Conservation (phyloP, 345 rosid genomes). For the Salix koriyanagi region DNA sequence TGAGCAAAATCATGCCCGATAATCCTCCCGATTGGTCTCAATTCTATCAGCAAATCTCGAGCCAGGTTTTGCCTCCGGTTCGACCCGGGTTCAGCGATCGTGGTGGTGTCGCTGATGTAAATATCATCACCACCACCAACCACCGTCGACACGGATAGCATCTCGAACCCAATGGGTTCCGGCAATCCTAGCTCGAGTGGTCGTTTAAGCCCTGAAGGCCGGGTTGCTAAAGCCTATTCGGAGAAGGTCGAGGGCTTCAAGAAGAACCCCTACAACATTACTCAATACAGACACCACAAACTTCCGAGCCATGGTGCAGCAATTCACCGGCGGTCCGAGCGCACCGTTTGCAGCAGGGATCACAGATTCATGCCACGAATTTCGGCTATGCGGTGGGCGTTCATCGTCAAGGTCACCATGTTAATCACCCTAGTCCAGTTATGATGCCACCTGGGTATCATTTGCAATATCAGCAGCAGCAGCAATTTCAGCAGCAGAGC, state of each 20-base stretch:
- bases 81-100: slow-evolving; percentile 3
- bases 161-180: neutral
- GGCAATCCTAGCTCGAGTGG: slow-evolving; percentile 8
- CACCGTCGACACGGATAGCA: neutral
- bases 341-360: slow-evolving; percentile 52
- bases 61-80: neutral
- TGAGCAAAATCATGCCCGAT: slow-evolving; percentile 52
- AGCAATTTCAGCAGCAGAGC: slow-evolving; percentile 26
- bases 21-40: slow-evolving; percentile 65
- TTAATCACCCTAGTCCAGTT: slow-evolving; percentile 9
- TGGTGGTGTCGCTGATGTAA: slow-evolving; percentile 23
- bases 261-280: slow-evolving; percentile 93
- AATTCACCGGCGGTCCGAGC: slow-evolving; percentile 80
- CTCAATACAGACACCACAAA: slow-evolving; percentile 86
- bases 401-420: slow-evolving; percentile 16
- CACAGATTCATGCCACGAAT: slow-evolving; percentile 14
- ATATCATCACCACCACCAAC: slow-evolving; percentile 25
- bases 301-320: slow-evolving; percentile 96
- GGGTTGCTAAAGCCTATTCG: slow-evolving; percentile 76
- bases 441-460: slow-evolving; percentile 21
- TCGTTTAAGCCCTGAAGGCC: slow-evolving; percentile 66
- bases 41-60: slow-evolving; percentile 43
- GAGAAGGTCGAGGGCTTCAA: slow-evolving; percentile 86
- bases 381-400: slow-evolving; percentile 23
- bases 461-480: slow-evolving; percentile 28